Evolutionary conservation across 306 rosid species (phyloP), one percentile per base, ranked within the genome.

Genomic region (Cyamopsis tetragonoloba): DNA sequence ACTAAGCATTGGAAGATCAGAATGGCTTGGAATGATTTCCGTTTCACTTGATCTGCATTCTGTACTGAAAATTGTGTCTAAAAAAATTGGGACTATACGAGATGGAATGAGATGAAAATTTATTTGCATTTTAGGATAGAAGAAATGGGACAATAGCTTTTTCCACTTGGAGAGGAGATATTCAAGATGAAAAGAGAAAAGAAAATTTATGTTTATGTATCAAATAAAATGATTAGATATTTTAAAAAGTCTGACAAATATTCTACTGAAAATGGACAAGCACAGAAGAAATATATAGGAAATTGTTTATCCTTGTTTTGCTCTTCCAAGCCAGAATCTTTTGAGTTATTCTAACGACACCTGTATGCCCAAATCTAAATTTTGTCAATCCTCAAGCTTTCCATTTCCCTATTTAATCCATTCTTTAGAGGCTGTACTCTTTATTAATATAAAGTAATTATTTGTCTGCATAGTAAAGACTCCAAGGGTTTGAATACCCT

Each of bases 11-110:
- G 41, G 17, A 28, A 39, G 70, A 28, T 51, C 56, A n/a, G 66
- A 12, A 35, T n/a, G 32, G 26, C n/a, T 7, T 32, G 51, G 59
- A 62, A 37, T 56, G 30, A 10, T 71, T 41, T 34, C 17, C 10
- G 7, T 27, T 71, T 27, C 8, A 11, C 32, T 57, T 47, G 73
- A 64, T 71, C 43, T 65, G 49, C 28, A 23, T 12, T 71, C 43
- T 65, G 49, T 37, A 23, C 14, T 9, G 23, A 35, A 62, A 64
- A 13, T n/a, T 23, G 27, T 55, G 62, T 44, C 12, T 9, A 0
- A 19, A 12, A 41, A 6, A n/a, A n/a, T n/a, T 56, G 38, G 23
- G 38, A 57, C 4, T 32, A 17, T 3, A 65, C 28, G 53, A 59
- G 42, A 48, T 57, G 9, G 26, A 20, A 27, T 14, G 48, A 3